phyloP scores from a whole-genome alignment of 768 basidiomycete genomes.

The Lactarius vividus region DNA sequence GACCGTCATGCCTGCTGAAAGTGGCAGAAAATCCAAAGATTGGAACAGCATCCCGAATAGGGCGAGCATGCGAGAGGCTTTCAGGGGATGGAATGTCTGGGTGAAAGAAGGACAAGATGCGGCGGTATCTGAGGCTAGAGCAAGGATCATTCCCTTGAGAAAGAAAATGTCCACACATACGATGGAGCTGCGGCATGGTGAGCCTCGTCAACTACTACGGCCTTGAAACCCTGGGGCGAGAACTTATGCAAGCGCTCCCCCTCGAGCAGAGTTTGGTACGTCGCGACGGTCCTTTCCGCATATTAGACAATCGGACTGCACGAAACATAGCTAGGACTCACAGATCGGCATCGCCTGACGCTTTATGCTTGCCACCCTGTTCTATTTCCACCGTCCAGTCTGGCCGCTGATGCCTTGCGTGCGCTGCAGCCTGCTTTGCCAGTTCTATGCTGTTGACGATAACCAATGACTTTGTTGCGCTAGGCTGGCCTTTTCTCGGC shows the following conservation, averaged over 20 bases:
- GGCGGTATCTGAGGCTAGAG: slow-evolving; percentile 59
- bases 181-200: slow-evolving; percentile 94
- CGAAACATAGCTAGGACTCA: slow-evolving; percentile 39
- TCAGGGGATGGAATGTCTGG: slow-evolving; percentile 57
- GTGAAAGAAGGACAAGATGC: slow-evolving; percentile 82
- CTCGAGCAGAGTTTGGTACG: slow-evolving; percentile 80
- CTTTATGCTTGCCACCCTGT: slow-evolving; percentile 72
- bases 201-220: slow-evolving; percentile 87
- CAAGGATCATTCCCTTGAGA: neutral
- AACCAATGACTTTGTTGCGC: slow-evolving; percentile 64
- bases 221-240: slow-evolving; percentile 60
- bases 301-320: neutral
- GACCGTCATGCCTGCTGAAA: slow-evolving; percentile 87
- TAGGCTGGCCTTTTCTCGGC: slow-evolving; percentile 37
- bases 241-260: slow-evolving; percentile 70
- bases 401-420: slow-evolving; percentile 64
- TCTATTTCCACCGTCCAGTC: slow-evolving; percentile 87
- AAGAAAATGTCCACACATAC: slow-evolving; percentile 46
- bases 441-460: slow-evolving; percentile 90
- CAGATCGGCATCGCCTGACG: slow-evolving; percentile 84
- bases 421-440: slow-evolving; percentile 78
- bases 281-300: slow-evolving; percentile 70
- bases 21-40: slow-evolving; percentile 95
- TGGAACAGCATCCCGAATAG: slow-evolving; percentile 55
- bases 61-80: slow-evolving; percentile 30